Base-by-base conservation (phyloP, 108 stramenopile species). In the Chaetoceros tenuissimus region DNA sequence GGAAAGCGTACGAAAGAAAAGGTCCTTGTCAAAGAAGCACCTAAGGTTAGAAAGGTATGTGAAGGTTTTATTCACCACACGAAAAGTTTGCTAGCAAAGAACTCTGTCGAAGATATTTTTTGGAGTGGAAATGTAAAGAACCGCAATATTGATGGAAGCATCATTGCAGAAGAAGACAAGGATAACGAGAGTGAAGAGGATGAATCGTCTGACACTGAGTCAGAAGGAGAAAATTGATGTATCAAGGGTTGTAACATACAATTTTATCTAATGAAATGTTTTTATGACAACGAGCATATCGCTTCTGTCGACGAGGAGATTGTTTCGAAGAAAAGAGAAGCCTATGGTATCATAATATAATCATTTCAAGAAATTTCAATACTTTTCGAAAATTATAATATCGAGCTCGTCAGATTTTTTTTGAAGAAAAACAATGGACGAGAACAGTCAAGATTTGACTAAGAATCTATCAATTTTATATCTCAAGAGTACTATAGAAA, bases 1-100 rank as follows among this genome's bases (percentile, higher is more conserved):
- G 62, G 48, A 43, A 63, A 63, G 52, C 31, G 62, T 7, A 54
- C 47, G 34, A 63, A 55, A 7, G 62, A 63, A 23, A 25, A 17
- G 31, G 10, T 7, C 19, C 53, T 63, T 16, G 24, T 55, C 24
- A 52, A 54, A 28, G 62, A 63, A 46, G 55, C 31, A 5, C 62
- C 62, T 20, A 49, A 26, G 62, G 43, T 43, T 21, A 63, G 55
- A 28, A 49, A 51, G 29, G 23, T 29, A 25, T 22, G 47, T 7
- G 62, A 63, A 29, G 19, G 45, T 18, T 63, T 63, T 25, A 29
- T 63, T 28, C 51, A 63, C 54, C 28, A 53, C 3, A 40, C 55
- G 26, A 63, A 55, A 54, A 20, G n/a, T 8, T 16, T 63, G 53
- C 53, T 63, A 54, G 31, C 25, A 27, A 53, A 46, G 48, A 55